phyloP scores from a whole-genome alignment of 768 basidiomycete genomes.

The Mycena alexandri region DNA sequence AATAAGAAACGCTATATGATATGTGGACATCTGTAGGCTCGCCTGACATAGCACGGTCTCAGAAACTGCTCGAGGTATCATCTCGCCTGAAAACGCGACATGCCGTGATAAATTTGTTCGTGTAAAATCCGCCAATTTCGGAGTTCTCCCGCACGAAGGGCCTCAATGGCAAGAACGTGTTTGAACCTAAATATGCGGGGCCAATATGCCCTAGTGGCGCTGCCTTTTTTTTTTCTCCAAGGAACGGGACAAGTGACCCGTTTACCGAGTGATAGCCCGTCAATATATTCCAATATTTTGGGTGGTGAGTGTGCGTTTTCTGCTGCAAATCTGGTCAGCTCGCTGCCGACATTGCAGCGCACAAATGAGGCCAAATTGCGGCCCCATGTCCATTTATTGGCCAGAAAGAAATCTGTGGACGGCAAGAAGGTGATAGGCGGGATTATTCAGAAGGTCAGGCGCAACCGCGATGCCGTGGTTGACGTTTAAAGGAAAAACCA shows the following conservation, averaged over 20 bases:
- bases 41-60: slow-evolving; percentile 16
- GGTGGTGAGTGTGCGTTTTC: no score
- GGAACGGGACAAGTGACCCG: not conserved
- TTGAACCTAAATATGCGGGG: no score
- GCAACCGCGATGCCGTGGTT: not conserved
- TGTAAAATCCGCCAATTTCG: slow-evolving; percentile 24
- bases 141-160: slow-evolving; percentile 1
- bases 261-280: no score
- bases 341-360: not conserved
- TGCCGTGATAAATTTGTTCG: slow-evolving; percentile 19
- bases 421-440: no score
- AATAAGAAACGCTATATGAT: slow-evolving; percentile 22
- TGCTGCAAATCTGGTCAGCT: no score
- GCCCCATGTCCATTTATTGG: no score
- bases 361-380: not conserved
- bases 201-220: no score
- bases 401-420: no score
- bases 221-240: not conserved
- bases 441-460: not conserved
- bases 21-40: slow-evolving; percentile 4
- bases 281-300: no score
- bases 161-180: slow-evolving; percentile 12
- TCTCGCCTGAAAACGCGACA: not conserved
- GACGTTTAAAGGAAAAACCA: not conserved
- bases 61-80: slow-evolving; percentile 2